Percentiles rank a stretch among this genome's conserved stretches.
Conservation (phyloP, 257 asterid species). For the Cordia subcordata region DNA sequence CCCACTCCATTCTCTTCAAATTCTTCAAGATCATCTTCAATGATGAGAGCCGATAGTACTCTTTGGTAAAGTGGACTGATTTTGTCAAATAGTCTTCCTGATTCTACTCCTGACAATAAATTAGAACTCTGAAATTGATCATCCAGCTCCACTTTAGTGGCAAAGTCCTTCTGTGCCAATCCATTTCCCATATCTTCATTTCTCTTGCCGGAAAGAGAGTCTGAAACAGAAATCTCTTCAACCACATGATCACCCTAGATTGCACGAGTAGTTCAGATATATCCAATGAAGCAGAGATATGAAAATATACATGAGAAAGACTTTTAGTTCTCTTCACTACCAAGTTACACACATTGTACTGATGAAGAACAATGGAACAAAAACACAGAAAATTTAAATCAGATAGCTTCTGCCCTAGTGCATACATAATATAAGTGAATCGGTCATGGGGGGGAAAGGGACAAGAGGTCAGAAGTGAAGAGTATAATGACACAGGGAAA, state of each 20-base stretch:
- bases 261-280: conserved; percentile 8
- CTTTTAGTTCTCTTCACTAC: too few species aligned
- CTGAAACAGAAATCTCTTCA: conserved; percentile 40
- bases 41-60: conserved; percentile 80
- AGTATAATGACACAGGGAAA: too few species aligned
- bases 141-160: conserved; percentile 36
- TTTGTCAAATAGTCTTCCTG: conserved; percentile 35
- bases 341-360: too few species aligned
- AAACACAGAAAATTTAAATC: too few species aligned
- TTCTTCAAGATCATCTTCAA: conserved; percentile 61
- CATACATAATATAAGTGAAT: too few species aligned
- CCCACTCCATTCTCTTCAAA: conserved; percentile 68
- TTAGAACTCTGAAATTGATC: conserved; percentile 48
- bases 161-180: conserved; percentile 32
- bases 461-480: too few species aligned
- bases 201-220: conserved; percentile 36
- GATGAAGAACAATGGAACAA: too few species aligned
- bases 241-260: conserved; percentile 46
- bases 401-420: too few species aligned
- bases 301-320: not conserved
- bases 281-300: not conserved
- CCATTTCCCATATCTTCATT: conserved; percentile 32
- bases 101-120: conserved; percentile 35
- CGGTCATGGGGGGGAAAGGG: too few species aligned
- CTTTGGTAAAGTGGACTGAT: conserved; percentile 79